Base-by-base conservation (phyloP, 129 eudicot genomes). In the Escallonia rubra region DNA sequence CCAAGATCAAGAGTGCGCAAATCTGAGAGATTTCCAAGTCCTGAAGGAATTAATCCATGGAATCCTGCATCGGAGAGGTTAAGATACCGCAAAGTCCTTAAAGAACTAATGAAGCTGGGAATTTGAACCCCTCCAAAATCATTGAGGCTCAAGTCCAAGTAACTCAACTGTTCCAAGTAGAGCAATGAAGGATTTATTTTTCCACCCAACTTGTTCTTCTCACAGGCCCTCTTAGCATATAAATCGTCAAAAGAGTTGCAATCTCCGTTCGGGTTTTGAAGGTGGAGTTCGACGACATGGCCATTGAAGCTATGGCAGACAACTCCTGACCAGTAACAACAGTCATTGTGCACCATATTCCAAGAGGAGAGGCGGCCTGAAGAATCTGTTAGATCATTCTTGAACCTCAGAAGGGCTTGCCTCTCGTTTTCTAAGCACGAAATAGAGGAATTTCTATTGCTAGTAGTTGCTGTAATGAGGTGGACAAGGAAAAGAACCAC, bases 241-340 rank as follows among this genome's bases (percentile, higher is more conserved):
- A 23, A 23, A 1, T 23, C 34, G 34, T 1, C 1, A 23, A 23
- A 23, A 23, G 34, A n/a, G n/a, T n/a, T 23, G 1, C 62, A 7
- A 10, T 1, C 12, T 4, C 58, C 39, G 52, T 48, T 56, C 8
- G 68, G 64, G 7, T 64, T 71, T 11, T 65, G 90, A 51, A 81
- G 87, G 57, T 63, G 72, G 51, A 85, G 76, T 59, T 76, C 74
- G 45, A 7, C 60, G 59, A 85, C 85, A 44, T 70, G 80, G 49
- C 82, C 76, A 0, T 87, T 85, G 10, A 12, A 51, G 42, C 69
- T 79, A 73, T 66, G 55, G 72, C 90, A 81, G 7, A 57, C 67
- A 6, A 78, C 59, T 5, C 72, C 78, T 9, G 41, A n/a, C 83
- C 83, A 78, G 6, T 43, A 48, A 57, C 79, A 68, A 13, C 79